A percentile compares a stretch with the other conserved stretches of the same genome.
These are phyloP conservation scores for Nyssa sinensis DNA, from an alignment of 148 eudicot genomes.

Conservation along the genomic window DNA sequence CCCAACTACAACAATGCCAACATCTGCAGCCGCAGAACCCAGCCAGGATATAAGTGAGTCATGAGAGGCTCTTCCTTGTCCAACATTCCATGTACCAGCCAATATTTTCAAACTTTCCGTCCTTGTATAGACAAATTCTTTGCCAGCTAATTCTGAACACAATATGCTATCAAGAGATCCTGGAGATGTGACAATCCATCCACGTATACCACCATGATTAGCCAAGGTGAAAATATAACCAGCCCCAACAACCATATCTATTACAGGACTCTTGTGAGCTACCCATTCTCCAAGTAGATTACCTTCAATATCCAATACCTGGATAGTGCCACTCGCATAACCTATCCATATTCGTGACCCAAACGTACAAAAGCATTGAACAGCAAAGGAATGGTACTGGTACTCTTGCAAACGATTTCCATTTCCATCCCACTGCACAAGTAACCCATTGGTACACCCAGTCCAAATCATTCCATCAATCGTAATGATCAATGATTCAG, in stretches of 20 bases:
- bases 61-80: slow-evolving; percentile 75
- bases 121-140: slow-evolving; percentile 78
- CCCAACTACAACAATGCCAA: slow-evolving; percentile 77
- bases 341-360: slow-evolving; percentile 93
- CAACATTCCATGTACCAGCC: slow-evolving; percentile 99
- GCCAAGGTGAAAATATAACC: slow-evolving; percentile 77
- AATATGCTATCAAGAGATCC: slow-evolving; percentile 74
- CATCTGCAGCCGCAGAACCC: slow-evolving; percentile 72
- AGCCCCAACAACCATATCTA: slow-evolving; percentile 68
- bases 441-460: slow-evolving; percentile 77
- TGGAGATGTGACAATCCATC: slow-evolving; percentile 85
- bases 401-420: slow-evolving; percentile 84
- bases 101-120: slow-evolving; percentile 71
- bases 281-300: slow-evolving; percentile 76
- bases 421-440: slow-evolving; percentile 96
- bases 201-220: slow-evolving; percentile 91
- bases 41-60: slow-evolving; percentile 93
- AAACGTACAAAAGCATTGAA: slow-evolving; percentile 68
- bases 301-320: slow-evolving; percentile 75
- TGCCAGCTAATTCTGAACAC: slow-evolving; percentile 65
- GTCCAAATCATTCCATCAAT: slow-evolving; percentile 81
- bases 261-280: slow-evolving; percentile 67
- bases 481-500: slow-evolving; percentile 64
- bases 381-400: slow-evolving; percentile 56
- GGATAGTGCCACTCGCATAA: slow-evolving; percentile 70